phyloP scores from a whole-genome alignment of 2,329 filamentous ascomycete genomes.

The Colletotrichum echinochloae region DNA sequence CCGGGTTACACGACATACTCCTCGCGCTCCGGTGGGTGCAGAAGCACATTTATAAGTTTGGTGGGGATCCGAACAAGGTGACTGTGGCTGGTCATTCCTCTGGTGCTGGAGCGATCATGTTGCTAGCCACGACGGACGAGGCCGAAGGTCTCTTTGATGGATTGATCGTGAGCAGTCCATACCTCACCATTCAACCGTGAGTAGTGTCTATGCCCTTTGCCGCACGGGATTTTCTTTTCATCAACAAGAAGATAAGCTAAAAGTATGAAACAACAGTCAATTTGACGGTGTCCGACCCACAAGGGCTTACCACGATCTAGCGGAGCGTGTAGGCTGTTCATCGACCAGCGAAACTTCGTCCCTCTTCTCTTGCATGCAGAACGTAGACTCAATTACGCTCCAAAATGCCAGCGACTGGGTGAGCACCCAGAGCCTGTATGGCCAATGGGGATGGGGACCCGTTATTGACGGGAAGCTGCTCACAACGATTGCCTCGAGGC shows the following conservation, averaged over 20 bases:
- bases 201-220: background rate
- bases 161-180: slow-evolving; percentile 27
- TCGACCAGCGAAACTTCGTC: background rate
- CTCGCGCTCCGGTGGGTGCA: slow-evolving; percentile 40
- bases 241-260: background rate
- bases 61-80: slow-evolving; percentile 32
- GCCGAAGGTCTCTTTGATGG: slow-evolving; percentile 20
- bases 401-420: slow-evolving; percentile 35
- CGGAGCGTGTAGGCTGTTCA: slow-evolving; percentile 21
- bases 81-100: slow-evolving; percentile 27
- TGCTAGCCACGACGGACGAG: slow-evolving; percentile 7
- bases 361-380: slow-evolving; percentile 23
- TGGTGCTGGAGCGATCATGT: slow-evolving; percentile 13
- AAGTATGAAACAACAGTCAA: background rate
- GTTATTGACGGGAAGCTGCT: slow-evolving; percentile 26
- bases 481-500: background rate
- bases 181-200: slow-evolving; percentile 24
- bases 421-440: slow-evolving; percentile 24
- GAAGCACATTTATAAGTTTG: slow-evolving; percentile 40
- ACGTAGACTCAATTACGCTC: slow-evolving; percentile 14
- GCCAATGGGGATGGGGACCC: slow-evolving; percentile 26
- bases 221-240: background rate
- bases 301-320: slow-evolving; percentile 6
- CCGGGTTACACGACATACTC: slow-evolving; percentile 39
- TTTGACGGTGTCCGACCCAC: slow-evolving; percentile 13